Evolutionary conservation across 163 green algal genomes (phyloP).

Genomic region (Chlamydomonas reinhardtii): DNA sequence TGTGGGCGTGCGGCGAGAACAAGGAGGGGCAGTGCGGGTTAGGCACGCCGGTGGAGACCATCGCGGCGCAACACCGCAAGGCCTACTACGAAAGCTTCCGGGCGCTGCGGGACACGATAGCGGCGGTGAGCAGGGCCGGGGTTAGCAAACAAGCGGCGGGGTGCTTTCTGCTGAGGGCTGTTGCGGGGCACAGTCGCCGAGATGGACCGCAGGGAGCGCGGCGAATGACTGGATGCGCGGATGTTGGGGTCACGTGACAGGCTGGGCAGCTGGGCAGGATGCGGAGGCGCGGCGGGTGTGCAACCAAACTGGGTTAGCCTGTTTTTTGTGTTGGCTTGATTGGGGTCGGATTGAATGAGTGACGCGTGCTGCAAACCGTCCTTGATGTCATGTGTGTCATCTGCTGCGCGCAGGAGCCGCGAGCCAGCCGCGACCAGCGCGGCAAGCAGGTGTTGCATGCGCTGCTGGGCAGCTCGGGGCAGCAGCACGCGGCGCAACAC

Average conservation of each 20-base stretch:
- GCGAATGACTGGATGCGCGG: no score
- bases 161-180: neutral
- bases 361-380: neutral
- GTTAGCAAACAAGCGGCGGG: neutral
- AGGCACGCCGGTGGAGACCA: constrained; percentile 68
- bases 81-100: constrained; percentile 59
- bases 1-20: constrained; percentile 74
- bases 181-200: neutral
- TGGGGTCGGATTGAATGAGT: no score
- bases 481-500: neutral
- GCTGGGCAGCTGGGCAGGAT: no score
- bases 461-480: constrained; percentile 1
- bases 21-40: constrained; percentile 75
- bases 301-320: no score
- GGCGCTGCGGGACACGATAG: neutral
- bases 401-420: constrained; percentile 1
- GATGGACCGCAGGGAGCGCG: no score
- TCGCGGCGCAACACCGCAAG: constrained; percentile 66
- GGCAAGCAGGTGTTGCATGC: constrained; percentile 6
- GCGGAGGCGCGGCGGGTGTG: no score
- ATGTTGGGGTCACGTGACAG: no score
- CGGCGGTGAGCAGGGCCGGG: neutral
- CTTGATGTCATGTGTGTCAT: neutral
- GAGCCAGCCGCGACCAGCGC: constrained; percentile 12
- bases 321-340: no score